These are phyloP conservation scores for Brettanomyces sp. DNA, from an alignment of 805 yeast species.

Conservation along the genomic window DNA sequence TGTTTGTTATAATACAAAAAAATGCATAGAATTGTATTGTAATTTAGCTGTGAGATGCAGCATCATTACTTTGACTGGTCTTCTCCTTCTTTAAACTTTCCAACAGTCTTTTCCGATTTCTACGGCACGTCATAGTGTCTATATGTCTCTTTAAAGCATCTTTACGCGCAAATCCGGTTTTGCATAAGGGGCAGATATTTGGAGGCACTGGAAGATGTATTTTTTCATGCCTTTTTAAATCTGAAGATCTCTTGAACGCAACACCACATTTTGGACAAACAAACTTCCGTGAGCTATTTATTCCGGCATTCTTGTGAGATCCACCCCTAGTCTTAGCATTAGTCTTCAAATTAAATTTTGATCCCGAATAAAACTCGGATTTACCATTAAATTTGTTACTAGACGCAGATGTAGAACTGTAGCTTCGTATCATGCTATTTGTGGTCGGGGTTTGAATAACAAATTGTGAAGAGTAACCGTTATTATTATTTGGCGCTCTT, in stretches of 20 bases:
- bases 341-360: not conserved
- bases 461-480: not conserved
- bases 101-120: slow-evolving; percentile 51
- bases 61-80: slow-evolving; percentile 5
- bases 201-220: slow-evolving; percentile 67
- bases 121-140: slow-evolving; percentile 64
- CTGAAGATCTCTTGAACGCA: slow-evolving; percentile 59
- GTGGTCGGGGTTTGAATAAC: slow-evolving; percentile 1
- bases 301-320: not conserved
- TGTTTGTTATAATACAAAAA: not conserved
- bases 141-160: slow-evolving; percentile 73
- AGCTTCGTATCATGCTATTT: not conserved
- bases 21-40: too few relatives aligned
- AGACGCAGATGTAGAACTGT: not conserved
- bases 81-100: slow-evolving; percentile 4
- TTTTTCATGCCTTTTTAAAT: slow-evolving; percentile 65
- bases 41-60: not conserved
- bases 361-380: not conserved
- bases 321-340: not conserved
- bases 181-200: slow-evolving; percentile 65
- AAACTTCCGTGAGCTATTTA: slow-evolving; percentile 8
- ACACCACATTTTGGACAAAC: slow-evolving; percentile 52
- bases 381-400: not conserved
- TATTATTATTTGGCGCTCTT: too few relatives aligned
- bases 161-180: slow-evolving; percentile 76